Base-by-base conservation (phyloP, 2,329 filamentous ascomycete species). In the Cucurbitaria berberidis region DNA sequence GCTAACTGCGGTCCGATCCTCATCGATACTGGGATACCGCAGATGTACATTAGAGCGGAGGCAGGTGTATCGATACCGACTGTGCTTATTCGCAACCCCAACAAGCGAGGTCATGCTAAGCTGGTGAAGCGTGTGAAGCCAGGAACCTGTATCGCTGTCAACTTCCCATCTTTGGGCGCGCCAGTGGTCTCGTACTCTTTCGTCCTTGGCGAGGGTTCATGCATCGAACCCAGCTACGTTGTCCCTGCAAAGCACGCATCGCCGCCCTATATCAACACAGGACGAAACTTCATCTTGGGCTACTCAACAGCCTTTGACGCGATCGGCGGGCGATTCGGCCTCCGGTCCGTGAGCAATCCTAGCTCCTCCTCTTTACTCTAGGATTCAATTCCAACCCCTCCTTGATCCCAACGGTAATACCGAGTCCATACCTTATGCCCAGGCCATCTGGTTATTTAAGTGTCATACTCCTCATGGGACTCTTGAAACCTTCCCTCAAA, bases 301-400 rank as follows among this genome's bases (percentile, higher is more conserved):
- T 70, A 68, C 38, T 66, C 64, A n/a, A 64, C 74, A 56, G 69
- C 68, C 8, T 74, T 73, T 35, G 72, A 74, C 48, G 72, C 72
- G 13, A 49, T 60, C 10, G 62, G 53, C 10, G 71, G 72, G 32
- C 66, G 63, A 3, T 71, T 74, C 39, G 72, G 71, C 4, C 66
- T 74, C 49, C 68, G 64, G 36, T 55, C 60, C n/a, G 54, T 57
- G 19, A 57, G 43, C 41, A 57, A 11, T 15, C 47, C 49, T 35
- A 55, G 46, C 45, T 51, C 62, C 43, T 51, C 46, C 16, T 59
- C 57, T 50, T 58, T 60, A 44, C 44, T 68, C 30, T 64, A 62
- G 53, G 27, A 24, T 34, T 43, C 49, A 38, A 15, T 34, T 45
- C 49, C 27, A 26, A 32, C 19, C 19, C 50, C 19, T 43, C 34